phyloP scores from a whole-genome alignment of 495 filamentous ascomycete genomes.

The Hypoxylon subgilvum region DNA sequence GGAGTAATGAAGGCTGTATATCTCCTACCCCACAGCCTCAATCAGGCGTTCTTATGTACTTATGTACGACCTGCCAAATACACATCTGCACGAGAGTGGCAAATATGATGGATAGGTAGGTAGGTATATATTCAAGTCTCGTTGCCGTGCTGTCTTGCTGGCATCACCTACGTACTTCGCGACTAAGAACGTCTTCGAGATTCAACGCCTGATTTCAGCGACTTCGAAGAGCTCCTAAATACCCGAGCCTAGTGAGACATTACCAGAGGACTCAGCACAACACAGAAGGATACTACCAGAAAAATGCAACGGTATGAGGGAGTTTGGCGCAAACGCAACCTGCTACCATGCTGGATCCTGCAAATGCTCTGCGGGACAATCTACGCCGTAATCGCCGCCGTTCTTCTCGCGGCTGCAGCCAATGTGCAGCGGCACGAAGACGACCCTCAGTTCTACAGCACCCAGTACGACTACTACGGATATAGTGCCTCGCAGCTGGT shows the following conservation, averaged over 20 bases:
- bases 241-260: too few relatives aligned
- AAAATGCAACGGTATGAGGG: constrained; percentile 9
- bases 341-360: constrained; percentile 8
- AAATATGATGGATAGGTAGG: background rate
- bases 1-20: background rate
- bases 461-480: background rate
- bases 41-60: background rate
- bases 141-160: background rate
- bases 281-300: too few relatives aligned
- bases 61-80: too few relatives aligned
- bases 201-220: background rate
- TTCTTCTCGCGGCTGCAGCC: constrained; percentile 1
- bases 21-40: background rate
- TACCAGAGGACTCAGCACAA: too few relatives aligned
- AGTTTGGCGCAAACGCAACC: constrained; percentile 16
- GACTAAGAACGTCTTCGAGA: background rate
- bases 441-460: background rate
- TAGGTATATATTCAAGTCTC: background rate
- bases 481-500: background rate
- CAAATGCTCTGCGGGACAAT: background rate
- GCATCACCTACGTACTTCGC: too few relatives aligned
- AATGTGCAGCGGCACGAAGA: background rate
- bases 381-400: background rate
- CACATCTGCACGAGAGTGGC: too few relatives aligned
- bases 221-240: background rate